Evolutionary conservation across 768 basidiomycete species (phyloP), one percentile per base, ranked within the genome.

Genomic region (Mycena belliarum): DNA sequence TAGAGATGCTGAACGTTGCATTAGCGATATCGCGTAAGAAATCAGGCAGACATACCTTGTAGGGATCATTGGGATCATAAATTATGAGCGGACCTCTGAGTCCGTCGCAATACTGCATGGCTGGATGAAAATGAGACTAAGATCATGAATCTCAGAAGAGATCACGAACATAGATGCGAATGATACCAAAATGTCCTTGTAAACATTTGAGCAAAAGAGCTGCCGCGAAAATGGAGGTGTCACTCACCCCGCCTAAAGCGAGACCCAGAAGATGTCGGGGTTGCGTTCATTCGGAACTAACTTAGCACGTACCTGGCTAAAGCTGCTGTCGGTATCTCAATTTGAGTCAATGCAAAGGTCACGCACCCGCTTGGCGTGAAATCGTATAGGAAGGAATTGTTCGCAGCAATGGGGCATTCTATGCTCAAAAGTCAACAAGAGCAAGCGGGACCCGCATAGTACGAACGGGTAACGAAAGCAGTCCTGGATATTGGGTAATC

Each of bases 371-470:
- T 29, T 9, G 60, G 51, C 18, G 54, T 55, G 43, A 74, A 69
- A 15, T 62, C 26, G 60, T 75, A 70, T 8, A 69, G 38, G 63
- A 71, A 74, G 11, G 63, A 62, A 54, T 73, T 45, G 2, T 59
- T 49, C n/a, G 73, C 64, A 6, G 69, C 61, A 37, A 74, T 66
- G 14, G 73, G 73, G 33, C 73, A 73, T 50, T 73, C 57, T 53
- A 44, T 38, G 4, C 9, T 25, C 4, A 6, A 0, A 14, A 16
- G 9, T 26, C 10, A 26, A 21, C 7, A 43, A 33, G 9, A 49
- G n/a, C n/a, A n/a, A n/a, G n/a, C n/a, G n/a, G n/a, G 6, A 29
- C 28, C 24, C 8, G 18, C 14, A 18, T 14, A 18, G 18, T 29
- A 53, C 57, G 25, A 37, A 49, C 52, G 60, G 33, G 55, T 61